phyloP scores from a whole-genome alignment of 1,284 basidiomycete genomes.

The Boletus calvinii region DNA sequence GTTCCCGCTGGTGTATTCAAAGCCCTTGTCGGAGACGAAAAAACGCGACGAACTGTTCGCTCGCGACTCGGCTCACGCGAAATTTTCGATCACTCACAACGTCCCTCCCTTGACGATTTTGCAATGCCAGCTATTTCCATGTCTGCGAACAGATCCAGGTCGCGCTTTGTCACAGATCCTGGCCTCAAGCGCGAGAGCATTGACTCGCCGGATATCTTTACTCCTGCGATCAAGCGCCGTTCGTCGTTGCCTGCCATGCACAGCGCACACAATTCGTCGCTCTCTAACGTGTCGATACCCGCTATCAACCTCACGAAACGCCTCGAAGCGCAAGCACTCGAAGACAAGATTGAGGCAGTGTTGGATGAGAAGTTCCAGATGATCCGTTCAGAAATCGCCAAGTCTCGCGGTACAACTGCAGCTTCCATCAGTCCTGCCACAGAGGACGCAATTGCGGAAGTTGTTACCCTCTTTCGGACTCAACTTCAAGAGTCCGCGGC shows the following conservation, averaged over 20 bases:
- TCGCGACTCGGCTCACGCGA: conserved; percentile 71
- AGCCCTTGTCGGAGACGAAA: conserved; percentile 65
- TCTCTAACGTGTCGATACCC: conserved; percentile 44
- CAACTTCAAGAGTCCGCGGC: conserved; percentile 64
- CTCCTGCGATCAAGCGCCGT: conserved; percentile 44
- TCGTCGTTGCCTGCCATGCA: conserved; percentile 63
- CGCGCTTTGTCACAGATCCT: conserved; percentile 57
- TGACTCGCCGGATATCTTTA: conserved; percentile 51
- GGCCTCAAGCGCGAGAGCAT: conserved; percentile 29
- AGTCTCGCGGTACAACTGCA: conserved; percentile 21
- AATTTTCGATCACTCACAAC: conserved; percentile 57
- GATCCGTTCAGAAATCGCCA: conserved; percentile 44
- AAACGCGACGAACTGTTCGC: conserved; percentile 64
- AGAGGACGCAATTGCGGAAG: conserved; percentile 62
- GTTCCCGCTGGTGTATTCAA: conserved; percentile 83
- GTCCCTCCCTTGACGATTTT: conserved; percentile 72
- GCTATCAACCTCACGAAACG: conserved; percentile 54
- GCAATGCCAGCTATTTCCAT: conserved; percentile 66
- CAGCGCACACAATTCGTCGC: conserved; percentile 37
- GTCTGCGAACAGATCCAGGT: conserved; percentile 47
- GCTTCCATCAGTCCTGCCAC: conserved; percentile 43
- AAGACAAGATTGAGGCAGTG: conserved; percentile 55
- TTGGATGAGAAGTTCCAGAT: conserved; percentile 67
- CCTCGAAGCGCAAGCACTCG: conserved; percentile 58
- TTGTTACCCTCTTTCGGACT: conserved; percentile 62